Base-by-base conservation (phyloP, 805 yeast genomes). In the Candida xyloterini region DNA sequence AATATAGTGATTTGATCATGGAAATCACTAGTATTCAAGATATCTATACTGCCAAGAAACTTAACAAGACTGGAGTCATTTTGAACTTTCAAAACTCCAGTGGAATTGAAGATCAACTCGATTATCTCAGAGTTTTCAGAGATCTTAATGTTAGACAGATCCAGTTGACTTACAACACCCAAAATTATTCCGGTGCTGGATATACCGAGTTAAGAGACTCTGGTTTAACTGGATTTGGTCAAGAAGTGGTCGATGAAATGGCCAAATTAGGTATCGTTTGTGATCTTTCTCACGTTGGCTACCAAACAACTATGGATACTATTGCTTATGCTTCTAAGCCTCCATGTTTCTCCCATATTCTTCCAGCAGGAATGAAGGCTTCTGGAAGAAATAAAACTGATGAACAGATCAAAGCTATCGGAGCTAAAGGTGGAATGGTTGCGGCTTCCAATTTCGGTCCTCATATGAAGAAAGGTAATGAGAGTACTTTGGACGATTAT, bases 251-350 rank as follows among this genome's bases (percentile, higher is more conserved):
- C 15, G 51, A 47, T 29, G 76, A 73, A 46, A 71, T 73, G 77
- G 71, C 71, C 47, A 59, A 75, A 35, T 44, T 73, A 11, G 77
- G 78, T 1, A 68, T 73, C 67, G 58, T 72, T 47, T 74, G 71
- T 9, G 78, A 73, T 50, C 55, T 73, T 18, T 64, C 73, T 14
- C 78, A 73, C 52, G 76, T 70, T 22, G 67, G 73, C 28, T 55
- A 66, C 30, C 61, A 69, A 43, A 72, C 77, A 1, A 72, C 72
- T 71, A 30, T 57, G 31, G 75, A 73, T 48, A 63, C 65, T 18
- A 48, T 48, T 25, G 46, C 41, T 18, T 48, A 46, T 26, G 36
- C 51, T 7, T 57, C 56, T 40, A 57, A 46, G 14, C 62, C 65
- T 34, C 71, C 71, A 21, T 48, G 52, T 27, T 48, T 48, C 36